Evolutionary conservation across 2,329 filamentous ascomycete species (phyloP).

Genomic region (Talaromyces amestolkiae): DNA sequence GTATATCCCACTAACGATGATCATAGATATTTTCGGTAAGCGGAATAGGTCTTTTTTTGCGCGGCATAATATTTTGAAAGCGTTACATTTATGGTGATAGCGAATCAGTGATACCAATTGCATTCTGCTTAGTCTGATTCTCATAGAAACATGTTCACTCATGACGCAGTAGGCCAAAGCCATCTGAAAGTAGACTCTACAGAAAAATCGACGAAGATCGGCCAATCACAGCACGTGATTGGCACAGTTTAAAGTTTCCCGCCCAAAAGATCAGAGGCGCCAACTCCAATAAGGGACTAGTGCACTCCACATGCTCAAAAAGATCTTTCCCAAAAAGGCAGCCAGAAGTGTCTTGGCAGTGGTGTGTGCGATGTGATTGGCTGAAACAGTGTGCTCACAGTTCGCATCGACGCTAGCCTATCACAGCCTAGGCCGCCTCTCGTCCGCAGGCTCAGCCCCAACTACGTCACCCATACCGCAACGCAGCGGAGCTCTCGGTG

Average conservation of each 20-base stretch:
- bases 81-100: slow-evolving; percentile 33
- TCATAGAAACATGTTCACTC: no score
- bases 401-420: background rate
- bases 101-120: background rate
- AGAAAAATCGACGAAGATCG: slow-evolving; percentile 2
- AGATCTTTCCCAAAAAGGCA: background rate
- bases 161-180: background rate
- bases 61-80: slow-evolving; percentile 67
- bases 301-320: fast-evolving
- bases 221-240: background rate
- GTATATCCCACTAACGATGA: background rate
- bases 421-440: background rate
- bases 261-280: background rate
- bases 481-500: slow-evolving; percentile 2
- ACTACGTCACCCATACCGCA: slow-evolving; percentile 5
- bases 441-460: background rate
- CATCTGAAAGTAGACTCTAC: background rate
- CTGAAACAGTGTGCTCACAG: background rate
- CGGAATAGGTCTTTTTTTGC: slow-evolving; percentile 71
- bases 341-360: background rate
- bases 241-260: no score
- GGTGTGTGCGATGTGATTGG: background rate
- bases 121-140: background rate
- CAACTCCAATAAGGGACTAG: background rate
- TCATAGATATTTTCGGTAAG: slow-evolving; percentile 73